Percentiles rank a stretch among this genome's conserved stretches.
These are phyloP conservation scores for Starmera stellimalicola DNA, from an alignment of 1,139 yeast genomes.

Conservation along the genomic window DNA sequence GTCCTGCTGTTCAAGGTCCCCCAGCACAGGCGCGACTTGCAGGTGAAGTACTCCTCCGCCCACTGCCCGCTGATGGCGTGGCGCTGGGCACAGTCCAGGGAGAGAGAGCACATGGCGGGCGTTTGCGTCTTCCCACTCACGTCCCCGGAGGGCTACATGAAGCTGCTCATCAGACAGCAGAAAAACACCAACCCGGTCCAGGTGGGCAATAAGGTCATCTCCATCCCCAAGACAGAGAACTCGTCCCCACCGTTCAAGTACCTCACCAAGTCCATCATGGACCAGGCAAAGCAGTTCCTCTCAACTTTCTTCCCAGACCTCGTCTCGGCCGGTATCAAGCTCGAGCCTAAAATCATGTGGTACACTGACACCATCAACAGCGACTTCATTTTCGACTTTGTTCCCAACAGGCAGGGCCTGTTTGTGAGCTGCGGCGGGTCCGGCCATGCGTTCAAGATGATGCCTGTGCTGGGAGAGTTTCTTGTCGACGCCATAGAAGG, in stretches of 20 bases:
- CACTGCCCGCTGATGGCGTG: slow-evolving; percentile 21
- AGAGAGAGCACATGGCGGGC: slow-evolving; percentile 18
- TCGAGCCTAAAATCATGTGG: slow-evolving; percentile 27
- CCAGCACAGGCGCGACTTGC: slow-evolving; percentile 18
- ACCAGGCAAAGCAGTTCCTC: slow-evolving; percentile 17
- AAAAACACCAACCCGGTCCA: slow-evolving; percentile 22
- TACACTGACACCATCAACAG: slow-evolving; percentile 33
- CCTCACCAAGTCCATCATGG: slow-evolving; percentile 16
- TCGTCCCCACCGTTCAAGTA: slow-evolving; percentile 3
- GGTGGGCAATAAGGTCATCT: slow-evolving; percentile 7
- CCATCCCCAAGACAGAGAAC: slow-evolving; percentile 19
- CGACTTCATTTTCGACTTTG: slow-evolving; percentile 30
- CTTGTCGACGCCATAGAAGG: slow-evolving; percentile 22
- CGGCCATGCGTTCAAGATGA: slow-evolving; percentile 32
- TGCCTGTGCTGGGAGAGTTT: slow-evolving; percentile 25
- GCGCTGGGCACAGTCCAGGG: slow-evolving; percentile 19
- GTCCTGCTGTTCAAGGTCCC: slow-evolving; percentile 18
- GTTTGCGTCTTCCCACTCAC: slow-evolving; percentile 22
- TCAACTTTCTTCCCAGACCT: slow-evolving; percentile 18
- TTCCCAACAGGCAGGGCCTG: slow-evolving; percentile 28
- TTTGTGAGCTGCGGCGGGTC: slow-evolving; percentile 36
- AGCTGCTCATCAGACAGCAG: slow-evolving; percentile 14
- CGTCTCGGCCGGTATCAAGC: slow-evolving; percentile 10
- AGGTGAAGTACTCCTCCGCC: slow-evolving; percentile 14
- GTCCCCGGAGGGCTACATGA: slow-evolving; percentile 12